Base-by-base conservation (phyloP, 2,329 filamentous ascomycete genomes). In the Elsinoe fawcettii region DNA sequence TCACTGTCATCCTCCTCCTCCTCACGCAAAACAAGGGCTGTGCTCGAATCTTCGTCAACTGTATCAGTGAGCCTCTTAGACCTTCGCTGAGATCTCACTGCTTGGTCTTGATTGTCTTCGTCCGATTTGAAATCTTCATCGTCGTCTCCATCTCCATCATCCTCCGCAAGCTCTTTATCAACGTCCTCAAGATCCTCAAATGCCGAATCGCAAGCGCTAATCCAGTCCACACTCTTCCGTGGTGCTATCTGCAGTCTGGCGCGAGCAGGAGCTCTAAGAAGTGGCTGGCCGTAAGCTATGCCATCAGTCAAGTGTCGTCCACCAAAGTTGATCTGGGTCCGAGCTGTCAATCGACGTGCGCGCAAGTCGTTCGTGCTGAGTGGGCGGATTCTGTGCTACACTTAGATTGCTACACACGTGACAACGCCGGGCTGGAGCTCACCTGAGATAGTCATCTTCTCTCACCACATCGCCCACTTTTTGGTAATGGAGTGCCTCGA, bases 401-500 rank as follows among this genome's bases (percentile, higher is more conserved):
- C 5, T 46, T 23, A 49, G 32, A 5, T 57, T 6, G 37, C 16
- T 22, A 58, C 55, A 55, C 49, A 14, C n/a, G 37, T 12, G 9
- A 7, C 22, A 51, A 51, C 37, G 8, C 11, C 27, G 27, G 9
- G 2, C 18, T 46, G 51, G 37, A 37, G 77, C 85, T 65, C 74
- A 90, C 87, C 87, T 77, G 57, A 96, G 81, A 69, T 91, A 83
- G 65, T 96, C 91, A 56, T 93, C 90, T 54, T 92, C 85, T 63
- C 88, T 86, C 58, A 96, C 75, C 8, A 93, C 75, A 44, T 80
- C 79, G 12, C 77, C 75, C 5, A 95, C 79, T 18, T 80, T 77
- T 68, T 89, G 86, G 65, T 89, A 97, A 73, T 96, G 92, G 58
- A 96, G 73, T 65, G 89, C 93, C 72, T 97, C 92, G 63, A 88